Evolutionary conservation across 2,329 filamentous ascomycete species (phyloP).

Genomic region (Fusarium agapanthi): DNA sequence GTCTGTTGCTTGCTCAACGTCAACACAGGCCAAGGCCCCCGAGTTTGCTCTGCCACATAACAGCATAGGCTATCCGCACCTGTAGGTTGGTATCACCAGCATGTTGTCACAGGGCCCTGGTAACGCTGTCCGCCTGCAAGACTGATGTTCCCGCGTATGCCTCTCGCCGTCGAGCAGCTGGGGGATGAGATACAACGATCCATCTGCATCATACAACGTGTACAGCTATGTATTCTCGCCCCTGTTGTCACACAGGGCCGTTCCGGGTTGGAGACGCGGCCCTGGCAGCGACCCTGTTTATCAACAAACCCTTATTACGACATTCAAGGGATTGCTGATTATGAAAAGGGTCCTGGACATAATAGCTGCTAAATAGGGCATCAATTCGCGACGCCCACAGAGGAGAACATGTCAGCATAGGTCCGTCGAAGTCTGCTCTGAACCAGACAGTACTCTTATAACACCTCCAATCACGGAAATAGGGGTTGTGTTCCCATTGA

Average conservation of each 20-base stretch:
- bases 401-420: not conserved
- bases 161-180: constrained; percentile 36
- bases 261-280: constrained; percentile 27
- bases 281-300: constrained; percentile 31
- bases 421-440: not conserved
- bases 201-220: constrained; percentile 30
- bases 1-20: constrained; percentile 42
- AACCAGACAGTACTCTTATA: not conserved
- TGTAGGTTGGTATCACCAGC: constrained; percentile 27
- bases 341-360: not conserved
- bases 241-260: constrained; percentile 26
- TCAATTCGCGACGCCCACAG: constrained; percentile 24
- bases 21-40: constrained; percentile 17
- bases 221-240: constrained; percentile 19
- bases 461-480: not conserved
- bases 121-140: constrained; percentile 1
- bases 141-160: constrained; percentile 22
- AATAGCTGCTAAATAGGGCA: constrained; percentile 15
- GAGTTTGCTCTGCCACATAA: constrained; percentile 33
- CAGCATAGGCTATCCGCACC: constrained; percentile 25
- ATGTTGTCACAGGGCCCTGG: constrained; percentile 24
- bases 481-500: constrained; percentile 33
- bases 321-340: not conserved
- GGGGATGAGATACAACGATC: constrained; percentile 21
- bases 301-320: constrained; percentile 20